A percentile compares a stretch with the other conserved stretches of the same genome.
Conservation (phyloP, 2,329 filamentous ascomycete genomes). For the Venturiaceae sp. region DNA sequence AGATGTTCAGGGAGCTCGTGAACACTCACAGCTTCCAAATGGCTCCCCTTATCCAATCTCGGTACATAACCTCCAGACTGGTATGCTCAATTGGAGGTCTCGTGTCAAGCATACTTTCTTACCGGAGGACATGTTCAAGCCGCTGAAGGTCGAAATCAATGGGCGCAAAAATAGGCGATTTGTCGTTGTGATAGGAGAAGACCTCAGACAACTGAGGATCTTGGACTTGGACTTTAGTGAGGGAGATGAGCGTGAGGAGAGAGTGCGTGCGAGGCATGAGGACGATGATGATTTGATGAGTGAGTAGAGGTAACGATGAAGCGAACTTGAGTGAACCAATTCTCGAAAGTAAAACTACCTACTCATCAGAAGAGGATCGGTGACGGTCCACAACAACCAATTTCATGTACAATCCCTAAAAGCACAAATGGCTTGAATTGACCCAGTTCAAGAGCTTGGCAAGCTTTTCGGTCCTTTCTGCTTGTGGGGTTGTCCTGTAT, state of each 20-base stretch:
- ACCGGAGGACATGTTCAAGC: conserved; percentile 33
- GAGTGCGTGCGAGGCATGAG: conserved; percentile 12
- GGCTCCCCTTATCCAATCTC: neutral
- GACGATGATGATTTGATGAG: neutral
- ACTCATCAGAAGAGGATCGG: no score
- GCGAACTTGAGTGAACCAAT: no score
- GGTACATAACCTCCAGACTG: neutral
- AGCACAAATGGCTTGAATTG: no score
- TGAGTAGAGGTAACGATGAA: no score
- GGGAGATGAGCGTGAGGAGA: conserved; percentile 9
- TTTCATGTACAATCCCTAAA: no score
- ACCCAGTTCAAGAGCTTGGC: no score
- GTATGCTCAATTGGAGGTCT: neutral
- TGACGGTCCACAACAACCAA: no score
- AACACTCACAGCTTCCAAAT: neutral
- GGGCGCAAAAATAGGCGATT: conserved; percentile 43
- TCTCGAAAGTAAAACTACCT: no score
- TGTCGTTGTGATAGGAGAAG: conserved; percentile 44
- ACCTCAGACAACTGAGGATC: conserved; percentile 43
- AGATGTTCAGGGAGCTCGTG: neutral
- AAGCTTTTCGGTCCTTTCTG: no score
- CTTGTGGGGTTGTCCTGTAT: no score
- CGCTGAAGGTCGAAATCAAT: conserved; percentile 43
- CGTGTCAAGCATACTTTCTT: conserved; percentile 25
- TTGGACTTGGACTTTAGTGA: conserved; percentile 41